phyloP scores from a whole-genome alignment of 2,329 filamentous ascomycete species.

The Drechslerella coelobrocha region DNA sequence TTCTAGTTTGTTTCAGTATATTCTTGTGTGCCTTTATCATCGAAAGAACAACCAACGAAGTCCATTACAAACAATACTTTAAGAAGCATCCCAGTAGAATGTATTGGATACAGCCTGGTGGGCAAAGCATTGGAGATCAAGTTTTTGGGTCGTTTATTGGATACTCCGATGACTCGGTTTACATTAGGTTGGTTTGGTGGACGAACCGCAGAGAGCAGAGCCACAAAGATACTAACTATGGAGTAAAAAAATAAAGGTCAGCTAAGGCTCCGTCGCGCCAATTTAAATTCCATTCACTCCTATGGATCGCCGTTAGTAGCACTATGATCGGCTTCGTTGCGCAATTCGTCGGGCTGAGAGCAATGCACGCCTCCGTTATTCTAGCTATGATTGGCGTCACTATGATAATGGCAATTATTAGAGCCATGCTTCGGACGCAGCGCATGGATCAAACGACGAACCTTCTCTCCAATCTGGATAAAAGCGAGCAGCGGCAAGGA shows the following conservation, averaged over 20 bases:
- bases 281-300: neutral
- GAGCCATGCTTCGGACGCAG: slow-evolving; percentile 50
- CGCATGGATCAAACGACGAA: slow-evolving; percentile 21
- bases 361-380: slow-evolving; percentile 50
- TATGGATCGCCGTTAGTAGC: slow-evolving; percentile 23
- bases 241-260: too few species aligned
- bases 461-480: slow-evolving; percentile 10
- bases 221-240: too few species aligned
- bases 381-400: slow-evolving; percentile 49
- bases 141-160: slow-evolving; percentile 47
- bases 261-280: slow-evolving; percentile 17
- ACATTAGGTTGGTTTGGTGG: too few species aligned
- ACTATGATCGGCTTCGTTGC: slow-evolving; percentile 50
- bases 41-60: slow-evolving; percentile 55
- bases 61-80: slow-evolving; percentile 25
- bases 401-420: slow-evolving; percentile 45
- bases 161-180: slow-evolving; percentile 20
- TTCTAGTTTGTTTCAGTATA: slow-evolving; percentile 55
- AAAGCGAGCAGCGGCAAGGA: slow-evolving; percentile 3
- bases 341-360: slow-evolving; percentile 52
- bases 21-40: slow-evolving; percentile 57
- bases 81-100: slow-evolving; percentile 16
- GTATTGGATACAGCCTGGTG: slow-evolving; percentile 36
- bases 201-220: too few species aligned
- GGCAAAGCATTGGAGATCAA: slow-evolving; percentile 22